Evolutionary conservation across 2,329 filamentous ascomycete species (phyloP), one percentile per base, ranked within the genome.

Genomic region (Harringtonia aguacate): DNA sequence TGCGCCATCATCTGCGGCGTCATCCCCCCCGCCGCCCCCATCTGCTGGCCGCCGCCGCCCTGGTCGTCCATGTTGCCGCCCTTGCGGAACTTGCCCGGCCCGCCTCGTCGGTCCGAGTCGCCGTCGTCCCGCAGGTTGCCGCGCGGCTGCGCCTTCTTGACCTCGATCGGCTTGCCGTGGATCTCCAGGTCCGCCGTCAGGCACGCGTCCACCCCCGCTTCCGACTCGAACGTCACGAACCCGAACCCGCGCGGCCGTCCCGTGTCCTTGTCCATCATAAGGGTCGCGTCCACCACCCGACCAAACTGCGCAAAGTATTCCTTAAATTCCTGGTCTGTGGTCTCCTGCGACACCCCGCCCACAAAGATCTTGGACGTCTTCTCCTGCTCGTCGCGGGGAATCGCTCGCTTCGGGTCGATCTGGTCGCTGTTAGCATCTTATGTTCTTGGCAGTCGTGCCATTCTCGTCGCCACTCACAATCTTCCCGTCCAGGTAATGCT

Each of bases 261-360:
- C 1, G 92, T 98, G 62, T 98, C 92, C 66, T 98, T 98, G 62
- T 98, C 92, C 81, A 98, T 98, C 92, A 98, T 98, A 3, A 98
- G 78, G 0, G 92, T 98, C 2, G 92, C 92, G 65, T 98, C 92
- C 33, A 98, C 83, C 18, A 98, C 92, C 48, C 90, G 82, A 24
- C 92, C 92, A 56, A 97, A 98, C 58, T 95, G 86, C 57, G 85
- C 87, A 67, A 98, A 98, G 66, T 95, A 98, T 48, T 92, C 83
- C 58, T 87, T 88, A 62, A 98, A 98, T 60, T 97, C 88, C 49
- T 89, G 82, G 57, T 98, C 92, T 1, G 87, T 95, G 0, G 90
- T 92, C 57, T 98, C 92, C 66, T 97, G 92, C 62, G 86, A 94
- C 45, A 98, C 92, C 57, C 92, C 92, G 28, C 92, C 92, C 20